phyloP scores from a whole-genome alignment of 345 rosid species.

The Pistacia vera region DNA sequence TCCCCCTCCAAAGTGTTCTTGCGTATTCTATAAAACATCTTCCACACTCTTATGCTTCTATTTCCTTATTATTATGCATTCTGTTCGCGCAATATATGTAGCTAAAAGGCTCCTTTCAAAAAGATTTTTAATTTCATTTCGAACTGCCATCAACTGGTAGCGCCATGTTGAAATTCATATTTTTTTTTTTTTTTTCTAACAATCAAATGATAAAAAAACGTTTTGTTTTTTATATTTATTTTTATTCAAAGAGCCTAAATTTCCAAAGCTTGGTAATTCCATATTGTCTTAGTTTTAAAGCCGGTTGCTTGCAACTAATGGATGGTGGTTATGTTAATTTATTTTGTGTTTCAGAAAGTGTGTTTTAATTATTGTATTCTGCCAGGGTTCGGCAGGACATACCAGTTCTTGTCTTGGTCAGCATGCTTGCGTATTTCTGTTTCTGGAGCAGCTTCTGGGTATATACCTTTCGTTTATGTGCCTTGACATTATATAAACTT shows the following conservation, averaged over 20 bases:
- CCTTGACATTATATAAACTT: neutral
- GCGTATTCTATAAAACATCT: too few species aligned
- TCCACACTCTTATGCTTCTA: too few species aligned
- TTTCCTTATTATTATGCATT: too few species aligned
- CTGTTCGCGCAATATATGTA: too few species aligned
- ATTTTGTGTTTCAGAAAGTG: constrained; percentile 7
- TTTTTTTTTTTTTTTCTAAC: neutral
- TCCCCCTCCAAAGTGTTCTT: too few species aligned
- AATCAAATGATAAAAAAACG: too few species aligned
- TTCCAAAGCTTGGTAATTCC: neutral
- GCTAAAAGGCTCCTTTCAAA: too few species aligned
- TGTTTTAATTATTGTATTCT: constrained; percentile 13
- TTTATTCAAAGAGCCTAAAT: neutral
- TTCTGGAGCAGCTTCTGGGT: constrained; percentile 69
- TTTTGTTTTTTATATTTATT: too few species aligned
- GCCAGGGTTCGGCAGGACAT: constrained; percentile 55
- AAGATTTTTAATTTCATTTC: neutral
- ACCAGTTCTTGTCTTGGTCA: constrained; percentile 64
- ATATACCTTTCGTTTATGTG: neutral
- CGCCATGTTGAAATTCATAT: too few species aligned
- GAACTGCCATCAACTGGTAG: neutral
- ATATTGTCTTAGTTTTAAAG: neutral
- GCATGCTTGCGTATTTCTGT: constrained; percentile 74
- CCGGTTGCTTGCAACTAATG: neutral
- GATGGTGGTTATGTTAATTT: neutral